Conservation (phyloP, 2,329 filamentous ascomycete genomes). For the Nothophoma quercina region DNA sequence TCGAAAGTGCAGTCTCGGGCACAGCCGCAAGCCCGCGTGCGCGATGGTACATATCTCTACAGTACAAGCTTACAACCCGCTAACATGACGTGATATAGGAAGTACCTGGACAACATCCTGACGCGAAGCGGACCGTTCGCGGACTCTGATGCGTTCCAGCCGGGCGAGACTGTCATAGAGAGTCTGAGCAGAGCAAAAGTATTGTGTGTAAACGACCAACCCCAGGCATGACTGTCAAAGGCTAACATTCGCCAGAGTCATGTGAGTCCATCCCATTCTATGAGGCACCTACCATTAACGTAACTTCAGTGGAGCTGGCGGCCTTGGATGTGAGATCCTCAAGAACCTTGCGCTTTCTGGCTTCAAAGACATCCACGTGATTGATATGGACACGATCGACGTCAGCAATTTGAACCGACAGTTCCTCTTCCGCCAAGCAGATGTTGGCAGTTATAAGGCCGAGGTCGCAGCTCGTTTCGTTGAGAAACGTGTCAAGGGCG, state of each 20-base stretch:
- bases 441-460: conserved; percentile 93
- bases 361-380: conserved; percentile 97
- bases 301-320: conserved; percentile 83
- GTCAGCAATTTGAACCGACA: conserved; percentile 98
- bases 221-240: neutral
- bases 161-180: conserved; percentile 60
- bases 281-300: conserved; percentile 34
- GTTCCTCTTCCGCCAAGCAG: conserved; percentile 89
- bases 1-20: conserved; percentile 19
- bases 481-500: conserved; percentile 85
- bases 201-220: conserved; percentile 63
- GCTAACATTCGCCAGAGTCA: conserved; percentile 45
- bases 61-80: conserved; percentile 7
- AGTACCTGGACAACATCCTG: conserved; percentile 82
- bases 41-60: conserved; percentile 55
- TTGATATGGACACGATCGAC: conserved; percentile 99
- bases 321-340: conserved; percentile 92
- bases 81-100: conserved; percentile 62
- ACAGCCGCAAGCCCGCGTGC: conserved; percentile 39
- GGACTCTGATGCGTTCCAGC: conserved; percentile 62
- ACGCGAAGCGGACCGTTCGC: conserved; percentile 81
- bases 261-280: conserved; percentile 40
- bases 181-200: conserved; percentile 57
- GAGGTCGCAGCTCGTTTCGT: conserved; percentile 93
- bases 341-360: conserved; percentile 95